phyloP scores from a whole-genome alignment of 805 yeast species.

The Kazachstania psychrophila region DNA sequence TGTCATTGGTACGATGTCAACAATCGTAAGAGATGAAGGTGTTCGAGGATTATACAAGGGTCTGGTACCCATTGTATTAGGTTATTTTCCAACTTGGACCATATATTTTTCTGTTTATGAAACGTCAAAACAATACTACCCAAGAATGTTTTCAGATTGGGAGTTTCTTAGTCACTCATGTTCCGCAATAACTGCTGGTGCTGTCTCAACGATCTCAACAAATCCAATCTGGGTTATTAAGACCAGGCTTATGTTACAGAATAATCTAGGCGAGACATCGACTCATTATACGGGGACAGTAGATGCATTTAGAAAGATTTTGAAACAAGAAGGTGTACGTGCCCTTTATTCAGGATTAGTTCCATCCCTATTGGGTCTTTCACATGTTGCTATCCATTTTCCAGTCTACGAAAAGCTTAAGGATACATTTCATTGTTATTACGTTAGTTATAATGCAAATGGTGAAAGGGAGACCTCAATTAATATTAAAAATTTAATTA shows the following conservation, averaged over 20 bases:
- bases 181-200: constrained; percentile 81
- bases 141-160: constrained; percentile 31
- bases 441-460: constrained; percentile 8
- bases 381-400: constrained; percentile 93
- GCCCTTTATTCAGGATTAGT: constrained; percentile 85
- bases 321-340: constrained; percentile 61
- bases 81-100: constrained; percentile 97
- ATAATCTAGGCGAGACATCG: constrained; percentile 25
- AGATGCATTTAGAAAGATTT: constrained; percentile 79
- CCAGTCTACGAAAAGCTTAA: constrained; percentile 86
- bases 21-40: constrained; percentile 73
- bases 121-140: constrained; percentile 51
- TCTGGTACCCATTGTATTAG: constrained; percentile 80
- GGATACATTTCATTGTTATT: constrained; percentile 34
- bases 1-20: constrained; percentile 49
- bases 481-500: constrained; percentile 37
- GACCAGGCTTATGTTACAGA: constrained; percentile 86
- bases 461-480: constrained; percentile 14
- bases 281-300: constrained; percentile 55
- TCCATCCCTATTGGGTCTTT: constrained; percentile 81
- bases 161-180: constrained; percentile 35
- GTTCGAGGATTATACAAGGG: constrained; percentile 80
- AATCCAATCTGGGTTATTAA: constrained; percentile 98
- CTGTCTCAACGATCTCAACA: constrained; percentile 70
- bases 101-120: constrained; percentile 90